These are phyloP conservation scores for Yamadazyma oceani DNA, from an alignment of 1,139 yeast genomes.

Conservation along the genomic window DNA sequence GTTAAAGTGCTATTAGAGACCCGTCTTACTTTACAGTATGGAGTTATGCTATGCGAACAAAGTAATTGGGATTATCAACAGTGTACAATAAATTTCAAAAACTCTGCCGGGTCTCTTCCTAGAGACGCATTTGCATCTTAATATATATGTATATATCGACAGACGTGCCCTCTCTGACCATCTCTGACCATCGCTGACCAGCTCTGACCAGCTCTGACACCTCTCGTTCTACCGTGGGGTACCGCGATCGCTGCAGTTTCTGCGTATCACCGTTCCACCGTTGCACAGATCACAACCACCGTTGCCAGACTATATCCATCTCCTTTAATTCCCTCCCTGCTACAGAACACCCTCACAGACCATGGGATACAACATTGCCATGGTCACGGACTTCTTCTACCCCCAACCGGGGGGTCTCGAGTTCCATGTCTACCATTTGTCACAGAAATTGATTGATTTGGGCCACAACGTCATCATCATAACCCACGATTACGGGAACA, in stretches of 20 bases:
- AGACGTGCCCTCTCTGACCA: neutral
- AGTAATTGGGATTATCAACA: conserved; percentile 79
- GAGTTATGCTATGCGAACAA: conserved; percentile 83
- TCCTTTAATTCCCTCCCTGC: too few relatives aligned
- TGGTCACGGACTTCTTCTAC: conserved; percentile 96
- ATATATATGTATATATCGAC: neutral
- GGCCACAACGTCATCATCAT: conserved; percentile 93
- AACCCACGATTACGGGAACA: conserved; percentile 82
- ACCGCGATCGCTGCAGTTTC: too few relatives aligned
- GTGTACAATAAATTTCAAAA: conserved; percentile 71
- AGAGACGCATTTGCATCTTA: conserved; percentile 35
- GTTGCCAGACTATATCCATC: too few relatives aligned
- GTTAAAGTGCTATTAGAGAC: conserved; percentile 71
- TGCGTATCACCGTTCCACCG: too few relatives aligned
- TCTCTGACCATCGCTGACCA: too few relatives aligned
- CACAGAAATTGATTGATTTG: conserved; percentile 72
- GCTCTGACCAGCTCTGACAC: too few relatives aligned
- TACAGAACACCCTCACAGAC: too few relatives aligned
- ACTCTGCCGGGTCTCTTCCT: conserved; percentile 50
- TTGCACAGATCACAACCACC: too few relatives aligned
- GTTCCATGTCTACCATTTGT: conserved; percentile 81
- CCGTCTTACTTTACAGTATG: conserved; percentile 72
- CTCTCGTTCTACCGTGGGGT: too few relatives aligned
- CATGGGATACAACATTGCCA: conserved; percentile 50
- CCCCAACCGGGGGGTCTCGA: conserved; percentile 99